Evolutionary conservation across 163 green algal species (phyloP).

Genomic region (Scenedesmus sp.): DNA sequence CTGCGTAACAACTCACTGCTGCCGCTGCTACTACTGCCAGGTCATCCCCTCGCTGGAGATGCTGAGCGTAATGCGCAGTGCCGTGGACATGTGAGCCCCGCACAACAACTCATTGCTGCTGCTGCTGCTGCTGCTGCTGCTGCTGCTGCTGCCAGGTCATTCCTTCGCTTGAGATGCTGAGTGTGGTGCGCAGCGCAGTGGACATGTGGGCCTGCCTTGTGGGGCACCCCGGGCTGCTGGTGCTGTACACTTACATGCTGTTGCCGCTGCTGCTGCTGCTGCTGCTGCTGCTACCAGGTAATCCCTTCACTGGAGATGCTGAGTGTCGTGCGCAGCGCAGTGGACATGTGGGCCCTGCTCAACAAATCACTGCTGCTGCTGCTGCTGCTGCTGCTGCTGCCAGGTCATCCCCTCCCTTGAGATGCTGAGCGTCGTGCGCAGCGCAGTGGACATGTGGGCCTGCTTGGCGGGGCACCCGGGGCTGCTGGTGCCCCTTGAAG

Average conservation of each 20-base stretch:
- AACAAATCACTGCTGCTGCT: background rate
- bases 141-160: conserved; percentile 62
- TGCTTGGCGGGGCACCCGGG: conserved; percentile 58
- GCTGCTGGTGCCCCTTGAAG: conserved; percentile 40
- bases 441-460: conserved; percentile 76
- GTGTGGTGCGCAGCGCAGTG: conserved; percentile 54
- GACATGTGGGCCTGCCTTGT: conserved; percentile 74
- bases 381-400: background rate
- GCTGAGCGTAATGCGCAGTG: conserved; percentile 64
- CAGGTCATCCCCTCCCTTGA: conserved; percentile 79
- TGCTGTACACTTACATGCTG: background rate
- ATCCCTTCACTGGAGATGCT: too few species aligned
- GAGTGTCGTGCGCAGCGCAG: conserved; percentile 58
- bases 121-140: too few species aligned
- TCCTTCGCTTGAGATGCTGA: conserved; percentile 78
- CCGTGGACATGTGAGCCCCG: conserved; percentile 77
- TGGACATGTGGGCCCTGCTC: conserved; percentile 77
- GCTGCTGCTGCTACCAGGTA: too few species aligned
- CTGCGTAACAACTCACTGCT: too few species aligned
- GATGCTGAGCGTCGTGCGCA: conserved; percentile 70
- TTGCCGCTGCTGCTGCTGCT: background rate
- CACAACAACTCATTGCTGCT: too few species aligned
- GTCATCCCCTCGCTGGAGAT: conserved; percentile 81
- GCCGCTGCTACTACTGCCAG: conserved; percentile 47
- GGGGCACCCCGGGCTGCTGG: conserved; percentile 35